Evolutionary conservation across 2,329 filamentous ascomycete species (phyloP), one percentile per base, ranked within the genome.

Genomic region (Colletotrichum euphorbiae): DNA sequence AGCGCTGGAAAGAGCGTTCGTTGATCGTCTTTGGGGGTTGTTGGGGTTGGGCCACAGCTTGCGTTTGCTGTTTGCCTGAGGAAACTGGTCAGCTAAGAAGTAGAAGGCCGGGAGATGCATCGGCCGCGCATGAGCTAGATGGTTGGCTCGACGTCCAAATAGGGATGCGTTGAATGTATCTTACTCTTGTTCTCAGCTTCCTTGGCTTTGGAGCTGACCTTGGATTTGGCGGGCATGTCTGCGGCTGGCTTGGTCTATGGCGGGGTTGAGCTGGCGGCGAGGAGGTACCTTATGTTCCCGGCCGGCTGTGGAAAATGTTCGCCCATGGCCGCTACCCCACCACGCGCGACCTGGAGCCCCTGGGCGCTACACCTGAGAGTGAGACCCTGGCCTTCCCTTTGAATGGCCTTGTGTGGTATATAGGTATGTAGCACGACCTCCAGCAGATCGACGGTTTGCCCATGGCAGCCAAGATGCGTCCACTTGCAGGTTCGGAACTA

Each of bases 1-100:
- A 84, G 66, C 80, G 81, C 67, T 83, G 78, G 65, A 78, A 76
- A 70, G 81, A 81, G 58, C 81, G 83, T 69, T 87, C 82, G 76
- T 79, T 78, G 72, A 87, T 74, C 15, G 86, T 88, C 70, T 79
- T 77, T 9, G 81, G 79, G 24, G 76, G 74, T 5, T 77, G 69
- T 36, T 77, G 73, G 15, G 54, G 19, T 45, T 36, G 19, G 15
- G 61, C 54, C n/a, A 42, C 12, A 36, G 55, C 6, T 33, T 57
- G 45, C 19, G 66, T 3, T 63, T 80, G 76, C 58, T 77, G 73
- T 72, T 71, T 62, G 62, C 72, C 62, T 73, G 58, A 58, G 59
- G 52, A 58, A 69, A 40, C 19, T 54, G 55, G 58, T 50, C 54
- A 40, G 57, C 17, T n/a, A 33, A 17, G 40, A 45, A 19, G 48